Conservation (phyloP, 768 basidiomycete species). For the Tylopilus subfusipes region DNA sequence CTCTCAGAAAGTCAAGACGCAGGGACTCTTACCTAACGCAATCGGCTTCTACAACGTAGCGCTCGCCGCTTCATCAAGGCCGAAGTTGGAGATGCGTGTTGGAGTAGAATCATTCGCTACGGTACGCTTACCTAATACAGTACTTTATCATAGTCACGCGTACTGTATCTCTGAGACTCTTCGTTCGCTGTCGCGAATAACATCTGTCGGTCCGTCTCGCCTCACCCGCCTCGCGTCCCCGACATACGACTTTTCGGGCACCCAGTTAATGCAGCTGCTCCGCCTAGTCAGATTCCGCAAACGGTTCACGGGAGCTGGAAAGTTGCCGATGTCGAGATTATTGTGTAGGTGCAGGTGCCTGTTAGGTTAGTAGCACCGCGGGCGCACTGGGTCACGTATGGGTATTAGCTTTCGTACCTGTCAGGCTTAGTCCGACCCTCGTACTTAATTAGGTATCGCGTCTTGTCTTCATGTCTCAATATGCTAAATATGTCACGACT, state of each 20-base stretch:
- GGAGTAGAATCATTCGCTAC: too few species aligned
- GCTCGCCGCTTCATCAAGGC: slow-evolving; percentile 14
- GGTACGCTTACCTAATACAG: too few species aligned
- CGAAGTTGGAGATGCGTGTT: not conserved
- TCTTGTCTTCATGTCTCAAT: not conserved
- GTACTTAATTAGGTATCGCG: too few species aligned
- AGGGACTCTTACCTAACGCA: not conserved
- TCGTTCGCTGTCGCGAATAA: too few species aligned
- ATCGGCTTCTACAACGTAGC: slow-evolving; percentile 4
- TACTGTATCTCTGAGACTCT: too few species aligned
- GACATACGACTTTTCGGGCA: too few species aligned
- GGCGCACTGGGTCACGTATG: not conserved
- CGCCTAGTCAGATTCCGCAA: slow-evolving; percentile 4
- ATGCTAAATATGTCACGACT: not conserved
- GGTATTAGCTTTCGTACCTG: too few species aligned
- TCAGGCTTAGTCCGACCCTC: too few species aligned
- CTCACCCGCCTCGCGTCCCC: too few species aligned
- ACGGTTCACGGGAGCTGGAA: not conserved
- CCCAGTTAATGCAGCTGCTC: slow-evolving; percentile 10
- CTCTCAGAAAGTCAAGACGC: not conserved
- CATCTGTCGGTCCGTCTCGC: too few species aligned
- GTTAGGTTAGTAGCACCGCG: not conserved
- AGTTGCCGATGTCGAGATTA: slow-evolving; percentile 11
- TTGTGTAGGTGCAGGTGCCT: not conserved
- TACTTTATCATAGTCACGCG: too few species aligned